These are phyloP conservation scores for Trypanosoma conorhini DNA, from an alignment of 208 protist genomes.

Conservation along the genomic window DNA sequence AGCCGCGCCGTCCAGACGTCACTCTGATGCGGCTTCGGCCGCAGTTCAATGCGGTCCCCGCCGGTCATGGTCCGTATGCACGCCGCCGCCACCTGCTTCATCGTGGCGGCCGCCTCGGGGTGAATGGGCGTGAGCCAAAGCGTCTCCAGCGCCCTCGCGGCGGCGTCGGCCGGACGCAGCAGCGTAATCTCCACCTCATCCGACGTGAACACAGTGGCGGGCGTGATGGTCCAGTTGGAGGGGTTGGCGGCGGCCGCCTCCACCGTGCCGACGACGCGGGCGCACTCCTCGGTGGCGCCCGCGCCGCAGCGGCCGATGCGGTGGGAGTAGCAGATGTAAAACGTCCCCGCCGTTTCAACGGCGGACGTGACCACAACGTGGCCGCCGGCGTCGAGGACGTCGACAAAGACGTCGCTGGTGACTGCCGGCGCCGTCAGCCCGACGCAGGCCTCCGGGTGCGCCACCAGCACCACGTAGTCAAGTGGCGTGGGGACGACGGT, in stretches of 20 bases:
- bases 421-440: slow-evolving; percentile 25
- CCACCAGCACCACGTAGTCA: slow-evolving; percentile 70
- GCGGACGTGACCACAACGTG: slow-evolving; percentile 43
- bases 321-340: slow-evolving; percentile 84
- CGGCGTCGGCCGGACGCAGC: slow-evolving; percentile 21
- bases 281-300: slow-evolving; percentile 49
- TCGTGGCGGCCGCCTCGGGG: slow-evolving; percentile 1
- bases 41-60: slow-evolving; percentile 29
- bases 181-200: slow-evolving; percentile 36
- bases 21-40: slow-evolving; percentile 25
- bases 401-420: slow-evolving; percentile 14
- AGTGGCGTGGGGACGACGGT: slow-evolving; percentile 43
- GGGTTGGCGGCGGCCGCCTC: slow-evolving; percentile 45
- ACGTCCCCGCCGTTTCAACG: slow-evolving; percentile 51
- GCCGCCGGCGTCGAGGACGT: background rate
- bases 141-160: slow-evolving; percentile 15
- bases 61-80: slow-evolving; percentile 31
- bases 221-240: slow-evolving; percentile 50
- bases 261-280: slow-evolving; percentile 71
- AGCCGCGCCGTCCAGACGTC: slow-evolving; percentile 33
- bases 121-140: slow-evolving; percentile 44
- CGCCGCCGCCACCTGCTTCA: slow-evolving; percentile 14
- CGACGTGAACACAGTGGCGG: slow-evolving; percentile 57
- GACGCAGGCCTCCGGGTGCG: slow-evolving; percentile 43
- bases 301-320: slow-evolving; percentile 38